Conservation (phyloP, 2,329 filamentous ascomycete species). For the Teratosphaeriaceae sp. region DNA sequence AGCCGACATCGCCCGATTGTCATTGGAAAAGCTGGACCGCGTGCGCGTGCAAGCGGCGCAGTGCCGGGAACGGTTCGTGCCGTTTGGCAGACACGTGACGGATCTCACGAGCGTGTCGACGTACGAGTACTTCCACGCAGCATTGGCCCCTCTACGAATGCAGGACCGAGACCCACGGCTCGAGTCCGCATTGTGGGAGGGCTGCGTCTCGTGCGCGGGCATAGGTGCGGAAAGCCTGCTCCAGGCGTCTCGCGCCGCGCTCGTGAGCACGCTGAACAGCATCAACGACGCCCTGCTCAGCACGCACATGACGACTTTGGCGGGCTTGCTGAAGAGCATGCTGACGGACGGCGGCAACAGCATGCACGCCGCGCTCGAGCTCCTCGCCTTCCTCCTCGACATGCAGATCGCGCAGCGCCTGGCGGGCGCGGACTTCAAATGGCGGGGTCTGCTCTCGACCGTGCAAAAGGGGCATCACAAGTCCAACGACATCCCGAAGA, state of each 20-base stretch:
- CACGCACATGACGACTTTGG: slow-evolving; percentile 17
- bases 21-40: slow-evolving; percentile 84
- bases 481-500: slow-evolving; percentile 71
- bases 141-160: slow-evolving; percentile 12
- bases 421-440: slow-evolving; percentile 49
- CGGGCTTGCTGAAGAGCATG: slow-evolving; percentile 15
- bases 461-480: slow-evolving; percentile 78
- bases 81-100: slow-evolving; percentile 1
- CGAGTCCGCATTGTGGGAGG: slow-evolving; percentile 49
- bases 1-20: slow-evolving; percentile 52
- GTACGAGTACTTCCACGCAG: slow-evolving; percentile 17
- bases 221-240: slow-evolving; percentile 72
- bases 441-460: slow-evolving; percentile 58
- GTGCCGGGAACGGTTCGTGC: slow-evolving; percentile 17
- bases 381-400: slow-evolving; percentile 62
- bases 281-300: slow-evolving; percentile 6
- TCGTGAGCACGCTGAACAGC: slow-evolving; percentile 42
- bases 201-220: slow-evolving; percentile 66
- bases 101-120: slow-evolving; percentile 21
- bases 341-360: slow-evolving; percentile 13
- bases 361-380: slow-evolving; percentile 60
- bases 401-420: slow-evolving; percentile 38
- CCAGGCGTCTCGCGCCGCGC: slow-evolving; percentile 59
- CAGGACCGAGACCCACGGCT: slow-evolving; percentile 31
- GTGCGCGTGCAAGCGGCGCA: slow-evolving; percentile 63